Evolutionary conservation across 768 basidiomycete genomes (phyloP), one percentile per base, ranked within the genome.

Genomic region (Neoboletus magnificus): DNA sequence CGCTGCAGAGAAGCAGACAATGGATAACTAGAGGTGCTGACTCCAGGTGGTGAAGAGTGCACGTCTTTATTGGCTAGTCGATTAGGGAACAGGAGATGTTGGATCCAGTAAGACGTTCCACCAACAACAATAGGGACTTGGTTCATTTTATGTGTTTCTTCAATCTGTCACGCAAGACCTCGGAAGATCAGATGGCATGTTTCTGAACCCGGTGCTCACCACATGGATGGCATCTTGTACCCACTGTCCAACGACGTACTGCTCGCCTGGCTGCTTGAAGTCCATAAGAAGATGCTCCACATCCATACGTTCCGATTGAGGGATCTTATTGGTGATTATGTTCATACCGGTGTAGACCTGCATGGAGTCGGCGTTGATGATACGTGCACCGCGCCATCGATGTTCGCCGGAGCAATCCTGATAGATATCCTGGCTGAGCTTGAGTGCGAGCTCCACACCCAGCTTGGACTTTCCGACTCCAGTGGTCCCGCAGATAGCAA

Each of bases 281-380:
- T 82, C 88, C 85, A 99, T 90, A 23, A 98, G 76, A 54, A 89
- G 84, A 74, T 99, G 97, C 22, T 88, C 86, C 20, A 99, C 77
- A 5, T 91, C 93, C 46, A 81, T 77, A 66, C 79, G 85, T 72
- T 99, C 94, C 29, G 79, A 73, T 13, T 76, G 64, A 1, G 94
- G 82, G 16, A 94, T 81, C 74, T 99, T 98, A 73, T 98, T 98
- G 27, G 96, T 98, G 64, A 98, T 86, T 48, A 95, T 76, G 71
- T 97, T 89, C 70, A 98, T 81, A 0, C 96, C 96, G 18, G 78
- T 77, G 70, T 98, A 98, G 13, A 93, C 86, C 71, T 99, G 97
- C 96, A 99, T 98, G 13, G 96, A 85, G 72, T 99, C 97, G 11
- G 95, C 92, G 67, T 98, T 98, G 67, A 99, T 86, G 61, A 98